A percentile compares a stretch with the other conserved stretches of the same genome.
These are phyloP conservation scores for Neckera pumila DNA, from an alignment of 225 moss, liverwort and hornwort species.

Conservation along the genomic window DNA sequence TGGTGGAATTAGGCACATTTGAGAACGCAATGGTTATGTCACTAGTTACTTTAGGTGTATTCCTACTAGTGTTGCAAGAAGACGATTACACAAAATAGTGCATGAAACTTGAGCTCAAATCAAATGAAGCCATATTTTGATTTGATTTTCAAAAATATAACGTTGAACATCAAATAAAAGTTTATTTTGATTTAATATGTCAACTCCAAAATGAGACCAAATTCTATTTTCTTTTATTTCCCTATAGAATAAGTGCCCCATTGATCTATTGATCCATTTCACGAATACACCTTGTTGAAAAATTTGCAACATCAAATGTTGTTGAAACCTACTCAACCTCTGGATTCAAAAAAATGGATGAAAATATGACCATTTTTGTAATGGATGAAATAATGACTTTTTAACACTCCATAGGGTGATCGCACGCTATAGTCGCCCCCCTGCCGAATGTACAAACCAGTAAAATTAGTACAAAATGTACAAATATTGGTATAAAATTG, in stretches of 20 bases:
- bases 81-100: neutral
- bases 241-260: neutral
- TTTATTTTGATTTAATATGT: neutral
- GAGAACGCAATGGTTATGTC: neutral
- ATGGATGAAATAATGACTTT: neutral
- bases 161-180: neutral
- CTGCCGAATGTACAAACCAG: too few relatives aligned
- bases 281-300: neutral
- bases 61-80: neutral
- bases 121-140: neutral
- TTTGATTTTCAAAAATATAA: neutral
- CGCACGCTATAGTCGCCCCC: too few relatives aligned
- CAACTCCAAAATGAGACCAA: too few relatives aligned
- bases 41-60: neutral
- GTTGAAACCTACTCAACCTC: neutral
- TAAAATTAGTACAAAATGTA: too few relatives aligned
- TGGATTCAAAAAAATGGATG: neutral
- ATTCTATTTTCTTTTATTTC: neutral
- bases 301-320: neutral
- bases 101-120: neutral
- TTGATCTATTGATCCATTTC: too few relatives aligned
- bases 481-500: too few relatives aligned
- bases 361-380: accelerated
- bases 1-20: neutral
- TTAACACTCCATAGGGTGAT: too few relatives aligned